These are phyloP conservation scores for Auxenochlorella pyrenoidosa DNA, from an alignment of 139 green algal genomes.

Conservation along the genomic window DNA sequence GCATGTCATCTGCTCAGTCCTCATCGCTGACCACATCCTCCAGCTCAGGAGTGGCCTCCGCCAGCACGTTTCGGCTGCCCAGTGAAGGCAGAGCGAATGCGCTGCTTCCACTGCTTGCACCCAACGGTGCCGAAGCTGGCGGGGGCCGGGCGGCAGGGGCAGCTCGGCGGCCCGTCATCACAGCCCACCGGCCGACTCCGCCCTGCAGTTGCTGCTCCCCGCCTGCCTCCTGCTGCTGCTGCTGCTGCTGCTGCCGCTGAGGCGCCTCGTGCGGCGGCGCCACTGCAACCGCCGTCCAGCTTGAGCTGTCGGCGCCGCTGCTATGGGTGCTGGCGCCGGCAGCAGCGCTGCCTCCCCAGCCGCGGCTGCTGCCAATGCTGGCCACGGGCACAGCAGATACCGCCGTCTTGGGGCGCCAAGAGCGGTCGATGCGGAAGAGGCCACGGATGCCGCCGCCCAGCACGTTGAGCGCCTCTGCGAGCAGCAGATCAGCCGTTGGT, in stretches of 20 bases:
- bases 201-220: background rate
- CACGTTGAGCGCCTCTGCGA: slow-evolving; percentile 34
- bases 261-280: background rate
- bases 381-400: slow-evolving; percentile 6
- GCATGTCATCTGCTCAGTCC: background rate
- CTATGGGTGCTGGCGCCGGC: slow-evolving; percentile 1
- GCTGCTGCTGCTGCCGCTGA: background rate
- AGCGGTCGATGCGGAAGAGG: slow-evolving; percentile 57
- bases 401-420: slow-evolving; percentile 15
- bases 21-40: slow-evolving; percentile 11
- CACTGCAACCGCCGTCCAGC: slow-evolving; percentile 24
- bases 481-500: background rate
- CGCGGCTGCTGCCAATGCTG: background rate
- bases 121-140: background rate
- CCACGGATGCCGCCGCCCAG: slow-evolving; percentile 66
- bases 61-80: background rate
- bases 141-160: background rate
- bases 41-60: background rate
- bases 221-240: background rate
- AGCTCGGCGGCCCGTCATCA: slow-evolving; percentile 7
- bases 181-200: background rate
- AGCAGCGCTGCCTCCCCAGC: background rate
- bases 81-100: background rate
- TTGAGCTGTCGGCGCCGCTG: background rate
- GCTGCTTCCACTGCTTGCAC: background rate